These are phyloP conservation scores for Begonia fuchsioides DNA, from an alignment of 306 rosid genomes.

Conservation along the genomic window DNA sequence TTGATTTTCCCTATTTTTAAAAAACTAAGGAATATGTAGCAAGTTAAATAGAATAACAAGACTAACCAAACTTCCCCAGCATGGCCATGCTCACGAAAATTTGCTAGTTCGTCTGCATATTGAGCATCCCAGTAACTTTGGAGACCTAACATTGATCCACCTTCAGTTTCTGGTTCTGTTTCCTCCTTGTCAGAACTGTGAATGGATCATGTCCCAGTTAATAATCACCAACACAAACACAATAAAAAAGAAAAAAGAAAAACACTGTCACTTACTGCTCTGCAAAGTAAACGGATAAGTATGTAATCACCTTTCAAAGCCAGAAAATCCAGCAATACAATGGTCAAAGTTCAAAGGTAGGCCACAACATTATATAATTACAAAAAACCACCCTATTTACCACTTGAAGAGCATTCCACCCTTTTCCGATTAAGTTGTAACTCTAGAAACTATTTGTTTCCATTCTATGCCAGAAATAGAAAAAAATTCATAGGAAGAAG, in stretches of 20 bases:
- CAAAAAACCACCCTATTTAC: no score
- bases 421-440: no score
- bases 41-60: not conserved
- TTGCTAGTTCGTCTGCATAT: slow-evolving; percentile 64
- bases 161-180: slow-evolving; percentile 62
- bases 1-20: no score
- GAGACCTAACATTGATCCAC: slow-evolving; percentile 71
- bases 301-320: no score
- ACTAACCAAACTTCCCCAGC: slow-evolving; percentile 83
- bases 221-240: slow-evolving; percentile 1
- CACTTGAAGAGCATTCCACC: no score
- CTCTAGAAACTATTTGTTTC: no score
- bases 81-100: slow-evolving; percentile 84
- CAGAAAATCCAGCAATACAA: no score
- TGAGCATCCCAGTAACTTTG: slow-evolving; percentile 92
- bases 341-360: not conserved
- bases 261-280: not conserved
- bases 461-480: no score
- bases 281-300: no score
- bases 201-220: slow-evolving; percentile 7
- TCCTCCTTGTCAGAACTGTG: slow-evolving; percentile 93
- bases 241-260: not conserved
- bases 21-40: no score
- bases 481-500: no score
- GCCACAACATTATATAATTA: not conserved